Evolutionary conservation across 371 early-diverging fungal species (phyloP).

Genomic region (Mortierella sp.): DNA sequence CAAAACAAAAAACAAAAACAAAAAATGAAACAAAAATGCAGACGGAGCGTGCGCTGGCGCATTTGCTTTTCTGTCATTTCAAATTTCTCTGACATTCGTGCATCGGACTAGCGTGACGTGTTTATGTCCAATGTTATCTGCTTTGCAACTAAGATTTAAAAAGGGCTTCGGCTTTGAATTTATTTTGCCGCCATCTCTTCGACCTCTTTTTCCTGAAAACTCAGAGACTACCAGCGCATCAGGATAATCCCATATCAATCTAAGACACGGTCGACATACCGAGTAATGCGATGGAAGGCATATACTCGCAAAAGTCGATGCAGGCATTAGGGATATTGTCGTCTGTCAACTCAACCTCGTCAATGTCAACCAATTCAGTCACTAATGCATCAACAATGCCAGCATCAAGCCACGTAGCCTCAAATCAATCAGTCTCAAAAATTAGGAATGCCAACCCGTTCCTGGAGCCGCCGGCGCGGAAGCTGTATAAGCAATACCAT

Average conservation of each 20-base stretch:
- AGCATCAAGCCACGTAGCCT: not conserved
- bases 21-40: not conserved
- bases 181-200: not conserved
- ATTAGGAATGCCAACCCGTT: constrained; percentile 26
- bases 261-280: no score
- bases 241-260: no score
- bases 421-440: not conserved
- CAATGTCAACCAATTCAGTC: not conserved
- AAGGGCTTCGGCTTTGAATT: no score
- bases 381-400: not conserved
- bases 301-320: not conserved
- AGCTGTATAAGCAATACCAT: constrained; percentile 19
- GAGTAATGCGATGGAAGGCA: not conserved
- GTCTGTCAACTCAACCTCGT: not conserved
- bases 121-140: not conserved
- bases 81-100: no score
- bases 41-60: constrained; percentile 14
- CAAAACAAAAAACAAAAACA: constrained; percentile 9
- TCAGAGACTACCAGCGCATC: no score
- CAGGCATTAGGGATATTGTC: not conserved
- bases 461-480: constrained; percentile 28
- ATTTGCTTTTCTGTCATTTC: not conserved
- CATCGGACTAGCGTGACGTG: not conserved
- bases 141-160: no score
- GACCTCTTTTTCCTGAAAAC: no score